Base-by-base conservation (phyloP, 169 alveolate genomes). In the Cystoisospora suis region DNA sequence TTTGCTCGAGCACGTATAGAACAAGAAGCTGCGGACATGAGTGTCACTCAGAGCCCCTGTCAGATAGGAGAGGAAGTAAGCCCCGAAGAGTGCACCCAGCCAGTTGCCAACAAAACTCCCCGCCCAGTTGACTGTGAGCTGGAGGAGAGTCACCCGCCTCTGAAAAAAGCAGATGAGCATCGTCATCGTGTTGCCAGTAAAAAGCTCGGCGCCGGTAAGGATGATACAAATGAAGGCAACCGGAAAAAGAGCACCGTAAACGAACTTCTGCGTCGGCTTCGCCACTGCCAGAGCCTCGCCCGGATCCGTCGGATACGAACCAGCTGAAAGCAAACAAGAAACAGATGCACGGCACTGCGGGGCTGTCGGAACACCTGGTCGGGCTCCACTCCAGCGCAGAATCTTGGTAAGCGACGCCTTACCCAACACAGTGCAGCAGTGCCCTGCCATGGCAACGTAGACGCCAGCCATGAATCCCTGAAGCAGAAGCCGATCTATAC, bases 161-260 rank as follows among this genome's bases (percentile, higher is more conserved):
- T 70, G 85, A 0, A 87, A 46, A 7, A 34, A 49, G 34, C 87
- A 70, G 49, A 70, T 87, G 17, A 87, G 49, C 91, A 87, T 87
- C 40, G 91, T 87, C 91, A 87, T 87, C 44, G 91, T 87, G 81
- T 87, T 87, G 56, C 91, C 91, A 38, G 91, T 87, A 53, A 87
- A 87, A 29, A 87, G 81, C 87, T 87, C 91, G 15, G 91, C 91
- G 0, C 91, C 91, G n/a, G 91, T 87, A 40, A 87, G 79, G 34
- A 87, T 87, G 42, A 87, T 72, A 9, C 85, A 80, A 5, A 87
- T 87, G 56, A 87, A 72, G 40, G 87, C 91, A 27, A 80, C 75
- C 3, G 91, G 91, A 34, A 87, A 81, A 42, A 81, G 56, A 47
- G 70, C 2, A n/a, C 80, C 89, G 61, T 58, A 58, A 32, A 81